Evolutionary conservation across 2,329 filamentous ascomycete species (phyloP), one percentile per base, ranked within the genome.

Genomic region (Colletotrichum truncatum): DNA sequence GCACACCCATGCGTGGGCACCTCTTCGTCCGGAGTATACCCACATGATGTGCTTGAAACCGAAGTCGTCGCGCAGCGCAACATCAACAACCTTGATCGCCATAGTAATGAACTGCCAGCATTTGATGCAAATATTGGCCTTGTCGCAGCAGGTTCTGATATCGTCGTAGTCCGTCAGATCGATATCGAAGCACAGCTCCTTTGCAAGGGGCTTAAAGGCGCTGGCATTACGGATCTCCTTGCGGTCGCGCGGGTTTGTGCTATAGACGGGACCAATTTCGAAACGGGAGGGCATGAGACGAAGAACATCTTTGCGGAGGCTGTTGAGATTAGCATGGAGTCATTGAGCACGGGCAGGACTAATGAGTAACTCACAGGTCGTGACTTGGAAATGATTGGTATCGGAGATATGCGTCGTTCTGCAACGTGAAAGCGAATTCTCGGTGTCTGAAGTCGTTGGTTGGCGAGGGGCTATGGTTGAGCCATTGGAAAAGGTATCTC

Each of bases 151-250:
- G 26, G 94, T 98, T 71, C 96, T 90, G 69, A 99, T 93, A 70
- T 97, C 93, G 76, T 99, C 96, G 79, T 99, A 99, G 80, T 98
- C 96, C 58, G 96, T 98, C 87, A 99, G 87, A 87, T 99, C 96
- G 73, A 99, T 98, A 91, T 99, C 96, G 78, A 99, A 98, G 72
- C 97, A 97, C 38, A 99, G 83, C 77, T 99, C 96, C 77, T 99
- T 99, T 60, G 92, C 87, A 30, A 98, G 78, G 0, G 96, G 95
- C 68, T 91, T 91, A 81, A 99, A 98, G 8, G 93, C 89, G 49
- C 89, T 88, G 34, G 90, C 87, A 77, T 94, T 95, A 56, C 91
- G 89, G 32, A 98, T 80, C 0, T 91, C 91, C 81, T 98, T 99
- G 73, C 95, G 90, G 73, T 99, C 96, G 71, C 94, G 91, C 1